Evolutionary conservation across 306 rosid genomes (phyloP).

Genomic region (Cicer chorassanicum): DNA sequence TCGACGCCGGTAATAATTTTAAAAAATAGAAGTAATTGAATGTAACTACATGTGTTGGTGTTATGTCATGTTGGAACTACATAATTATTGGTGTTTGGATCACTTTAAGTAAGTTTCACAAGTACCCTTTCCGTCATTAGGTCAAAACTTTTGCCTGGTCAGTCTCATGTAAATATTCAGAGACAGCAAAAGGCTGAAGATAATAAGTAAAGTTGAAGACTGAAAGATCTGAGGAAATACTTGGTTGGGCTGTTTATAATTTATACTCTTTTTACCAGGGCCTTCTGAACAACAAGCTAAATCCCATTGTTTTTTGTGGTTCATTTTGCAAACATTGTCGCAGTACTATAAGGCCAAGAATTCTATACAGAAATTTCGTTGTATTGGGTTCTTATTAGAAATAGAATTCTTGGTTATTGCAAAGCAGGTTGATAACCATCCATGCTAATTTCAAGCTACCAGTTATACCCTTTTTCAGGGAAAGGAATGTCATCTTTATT

Average conservation of each 20-base stretch:
- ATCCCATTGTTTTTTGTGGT: too few relatives aligned
- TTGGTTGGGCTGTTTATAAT: neutral
- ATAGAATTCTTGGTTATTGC: conserved; percentile 12
- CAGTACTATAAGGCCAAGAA: conserved; percentile 4
- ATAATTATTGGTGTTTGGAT: neutral
- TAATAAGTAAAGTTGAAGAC: neutral
- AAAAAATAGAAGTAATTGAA: too few relatives aligned
- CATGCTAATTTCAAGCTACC: conserved; percentile 19
- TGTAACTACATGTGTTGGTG: too few relatives aligned
- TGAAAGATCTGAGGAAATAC: neutral
- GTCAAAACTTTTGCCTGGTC: neutral
- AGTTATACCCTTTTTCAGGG: neutral
- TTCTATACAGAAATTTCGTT: neutral
- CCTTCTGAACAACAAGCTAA: too few relatives aligned
- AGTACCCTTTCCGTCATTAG: neutral
- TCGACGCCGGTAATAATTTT: too few relatives aligned
- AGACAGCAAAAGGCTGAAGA: neutral
- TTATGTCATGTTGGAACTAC: too few relatives aligned
- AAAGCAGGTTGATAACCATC: conserved; percentile 29
- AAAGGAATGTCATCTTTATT: conserved; percentile 21
- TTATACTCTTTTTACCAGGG: neutral
- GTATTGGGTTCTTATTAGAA: conserved; percentile 4
- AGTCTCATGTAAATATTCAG: neutral
- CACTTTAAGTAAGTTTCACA: neutral
- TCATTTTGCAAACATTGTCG: neutral